A percentile compares a stretch with the other conserved stretches of the same genome.
Conservation (phyloP, 2,329 filamentous ascomycete species). For the Nigrospora osmanthi region DNA sequence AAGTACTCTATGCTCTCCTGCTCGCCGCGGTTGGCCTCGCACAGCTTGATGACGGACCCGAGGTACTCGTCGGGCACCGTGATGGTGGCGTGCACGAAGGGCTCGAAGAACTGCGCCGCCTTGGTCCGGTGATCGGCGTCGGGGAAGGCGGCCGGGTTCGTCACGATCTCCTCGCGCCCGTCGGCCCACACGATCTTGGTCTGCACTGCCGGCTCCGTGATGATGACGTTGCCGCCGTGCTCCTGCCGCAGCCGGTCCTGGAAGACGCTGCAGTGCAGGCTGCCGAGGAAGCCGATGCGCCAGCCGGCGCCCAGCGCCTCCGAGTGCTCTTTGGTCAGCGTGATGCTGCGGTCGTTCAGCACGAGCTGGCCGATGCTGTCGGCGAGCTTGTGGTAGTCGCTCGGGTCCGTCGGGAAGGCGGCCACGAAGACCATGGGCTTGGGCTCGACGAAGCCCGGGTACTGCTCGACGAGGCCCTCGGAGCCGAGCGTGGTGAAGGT, state of each 20-base stretch:
- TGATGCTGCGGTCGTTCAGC: constrained; percentile 92
- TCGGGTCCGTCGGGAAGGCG: constrained; percentile 87
- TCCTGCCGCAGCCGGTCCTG: constrained; percentile 92
- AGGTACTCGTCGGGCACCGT: constrained; percentile 92
- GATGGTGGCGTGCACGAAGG: constrained; percentile 63
- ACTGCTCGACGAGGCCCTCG: constrained; percentile 68
- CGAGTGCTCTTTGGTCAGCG: constrained; percentile 86
- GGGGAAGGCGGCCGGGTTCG: constrained; percentile 84
- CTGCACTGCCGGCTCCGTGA: constrained; percentile 91
- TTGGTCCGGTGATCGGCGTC: constrained; percentile 49
- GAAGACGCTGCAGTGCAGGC: constrained; percentile 96
- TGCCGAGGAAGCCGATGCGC: constrained; percentile 92
- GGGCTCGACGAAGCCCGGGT: constrained; percentile 91
- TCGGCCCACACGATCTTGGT: constrained; percentile 76
- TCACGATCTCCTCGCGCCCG: constrained; percentile 70
- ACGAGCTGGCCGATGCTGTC: constrained; percentile 92
- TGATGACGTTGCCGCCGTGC: constrained; percentile 90
- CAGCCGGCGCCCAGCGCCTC: constrained; percentile 91
- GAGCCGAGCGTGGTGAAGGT: constrained; percentile 80
- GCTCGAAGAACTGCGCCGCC: constrained; percentile 40
- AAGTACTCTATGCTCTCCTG: constrained; percentile 89
- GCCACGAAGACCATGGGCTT: constrained; percentile 99
- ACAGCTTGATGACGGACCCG: constrained; percentile 89
- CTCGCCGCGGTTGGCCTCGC: constrained; percentile 79
- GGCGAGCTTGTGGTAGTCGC: constrained; percentile 77